These are phyloP conservation scores for Alternaria triticimaculans DNA, from an alignment of 2,329 filamentous ascomycete species.

Conservation along the genomic window DNA sequence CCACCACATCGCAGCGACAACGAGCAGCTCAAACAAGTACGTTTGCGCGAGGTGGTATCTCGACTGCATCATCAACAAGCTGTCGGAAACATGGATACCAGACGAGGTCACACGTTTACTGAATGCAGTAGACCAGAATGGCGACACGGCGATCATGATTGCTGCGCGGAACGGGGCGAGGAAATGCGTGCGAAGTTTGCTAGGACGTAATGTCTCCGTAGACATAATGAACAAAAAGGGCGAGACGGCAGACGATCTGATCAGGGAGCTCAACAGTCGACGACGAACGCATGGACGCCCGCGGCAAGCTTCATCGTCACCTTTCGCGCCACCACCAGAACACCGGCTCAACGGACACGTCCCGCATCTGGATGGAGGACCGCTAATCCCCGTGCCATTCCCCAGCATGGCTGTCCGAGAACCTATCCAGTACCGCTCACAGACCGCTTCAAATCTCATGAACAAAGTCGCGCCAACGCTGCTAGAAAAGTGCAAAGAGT, in stretches of 20 bases:
- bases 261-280: constrained; percentile 72
- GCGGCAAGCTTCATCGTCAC: constrained; percentile 77
- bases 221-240: constrained; percentile 83
- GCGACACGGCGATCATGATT: constrained; percentile 89
- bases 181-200: constrained; percentile 71
- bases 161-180: constrained; percentile 88
- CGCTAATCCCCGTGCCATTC: constrained; percentile 36
- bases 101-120: constrained; percentile 79
- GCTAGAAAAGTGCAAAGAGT: constrained; percentile 53
- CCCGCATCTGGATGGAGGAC: constrained; percentile 29
- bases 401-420: constrained; percentile 28
- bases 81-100: constrained; percentile 78
- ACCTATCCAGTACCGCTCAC: constrained; percentile 49
- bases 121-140: constrained; percentile 81
- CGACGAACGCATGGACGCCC: constrained; percentile 65
- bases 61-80: constrained; percentile 85
- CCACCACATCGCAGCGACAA: constrained; percentile 91
- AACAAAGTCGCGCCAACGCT: constrained; percentile 65
- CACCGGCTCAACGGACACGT: constrained; percentile 40
- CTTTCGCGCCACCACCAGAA: constrained; percentile 52
- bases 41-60: constrained; percentile 92
- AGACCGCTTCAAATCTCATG: constrained; percentile 65
- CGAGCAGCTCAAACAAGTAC: constrained; percentile 83
- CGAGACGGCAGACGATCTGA: constrained; percentile 83
- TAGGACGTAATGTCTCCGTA: constrained; percentile 78